A percentile compares a stretch with the other conserved stretches of the same genome.
phyloP scores from a whole-genome alignment of 2,329 filamentous ascomycete species.

The Penicillium oxalicum region DNA sequence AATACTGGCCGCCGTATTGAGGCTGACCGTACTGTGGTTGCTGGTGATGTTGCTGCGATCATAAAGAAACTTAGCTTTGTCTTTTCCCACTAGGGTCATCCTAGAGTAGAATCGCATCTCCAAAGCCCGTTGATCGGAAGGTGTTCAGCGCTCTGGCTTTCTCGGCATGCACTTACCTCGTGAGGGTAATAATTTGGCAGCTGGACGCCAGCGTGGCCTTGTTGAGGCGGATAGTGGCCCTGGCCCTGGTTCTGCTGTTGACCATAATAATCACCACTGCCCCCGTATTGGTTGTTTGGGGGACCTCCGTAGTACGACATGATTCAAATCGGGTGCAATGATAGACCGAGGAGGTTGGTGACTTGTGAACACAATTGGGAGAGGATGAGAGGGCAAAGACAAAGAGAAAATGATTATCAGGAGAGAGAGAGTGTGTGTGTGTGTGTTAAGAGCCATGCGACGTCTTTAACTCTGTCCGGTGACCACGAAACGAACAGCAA shows the following conservation, averaged over 20 bases:
- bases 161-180: conserved; percentile 17
- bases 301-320: conserved; percentile 20
- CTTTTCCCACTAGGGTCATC: too few relatives aligned
- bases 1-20: conserved; percentile 14
- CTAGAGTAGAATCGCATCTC: too few relatives aligned
- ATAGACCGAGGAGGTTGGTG: background rate
- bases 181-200: conserved; percentile 23
- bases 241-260: conserved; percentile 18
- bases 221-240: conserved; percentile 12
- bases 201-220: conserved; percentile 15
- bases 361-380: too few relatives aligned
- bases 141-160: too few relatives aligned
- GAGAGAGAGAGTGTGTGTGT: too few relatives aligned
- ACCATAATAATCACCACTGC: conserved; percentile 17
- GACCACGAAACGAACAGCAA: conserved; percentile 1
- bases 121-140: too few relatives aligned
- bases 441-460: background rate
- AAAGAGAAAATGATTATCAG: background rate
- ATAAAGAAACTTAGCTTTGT: background rate
- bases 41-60: conserved; percentile 14
- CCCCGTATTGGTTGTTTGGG: conserved; percentile 20
- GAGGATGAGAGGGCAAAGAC: background rate
- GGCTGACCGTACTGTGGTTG: conserved; percentile 8
- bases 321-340: background rate
- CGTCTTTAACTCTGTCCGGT: background rate